Percentiles rank a stretch among this genome's conserved stretches.
These are phyloP conservation scores for Monosporascus sp. DNA, from an alignment of 2,329 filamentous ascomycete species.

Conservation along the genomic window DNA sequence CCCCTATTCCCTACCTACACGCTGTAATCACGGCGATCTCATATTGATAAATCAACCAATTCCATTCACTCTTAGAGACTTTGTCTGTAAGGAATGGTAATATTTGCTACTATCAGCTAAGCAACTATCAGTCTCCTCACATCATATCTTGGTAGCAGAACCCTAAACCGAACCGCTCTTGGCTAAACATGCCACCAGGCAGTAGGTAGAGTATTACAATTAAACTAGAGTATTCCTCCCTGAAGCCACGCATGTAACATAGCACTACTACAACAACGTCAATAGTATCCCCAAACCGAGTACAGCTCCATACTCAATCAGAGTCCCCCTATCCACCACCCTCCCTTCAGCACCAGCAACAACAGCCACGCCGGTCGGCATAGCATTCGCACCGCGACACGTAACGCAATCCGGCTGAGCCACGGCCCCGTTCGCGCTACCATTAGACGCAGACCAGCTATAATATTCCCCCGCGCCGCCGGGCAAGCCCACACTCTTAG, in stretches of 20 bases:
- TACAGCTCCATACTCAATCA: not conserved
- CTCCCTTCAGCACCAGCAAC: not conserved
- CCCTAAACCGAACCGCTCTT: no score
- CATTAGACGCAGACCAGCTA: not conserved
- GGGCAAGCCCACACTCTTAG: not conserved
- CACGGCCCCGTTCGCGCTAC: not conserved
- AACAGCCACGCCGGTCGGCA: not conserved
- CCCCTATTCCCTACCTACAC: no score
- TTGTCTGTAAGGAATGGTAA: no score
- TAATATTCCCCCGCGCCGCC: not conserved
- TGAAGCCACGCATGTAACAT: not conserved
- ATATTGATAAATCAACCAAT: no score
- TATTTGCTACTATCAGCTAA: no score
- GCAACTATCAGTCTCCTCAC: not conserved
- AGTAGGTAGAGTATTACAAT: not conserved
- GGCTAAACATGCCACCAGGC: no score
- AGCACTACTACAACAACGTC: not conserved
- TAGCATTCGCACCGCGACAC: not conserved
- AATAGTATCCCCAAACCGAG: not conserved
- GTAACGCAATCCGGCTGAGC: not conserved
- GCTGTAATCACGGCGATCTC: no score
- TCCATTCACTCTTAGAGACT: no score
- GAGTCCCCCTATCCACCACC: no score
- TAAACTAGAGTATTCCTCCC: not conserved
- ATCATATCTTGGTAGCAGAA: not conserved